phyloP scores from a whole-genome alignment of 1,284 basidiomycete genomes.

The Rhodotorula sp. region DNA sequence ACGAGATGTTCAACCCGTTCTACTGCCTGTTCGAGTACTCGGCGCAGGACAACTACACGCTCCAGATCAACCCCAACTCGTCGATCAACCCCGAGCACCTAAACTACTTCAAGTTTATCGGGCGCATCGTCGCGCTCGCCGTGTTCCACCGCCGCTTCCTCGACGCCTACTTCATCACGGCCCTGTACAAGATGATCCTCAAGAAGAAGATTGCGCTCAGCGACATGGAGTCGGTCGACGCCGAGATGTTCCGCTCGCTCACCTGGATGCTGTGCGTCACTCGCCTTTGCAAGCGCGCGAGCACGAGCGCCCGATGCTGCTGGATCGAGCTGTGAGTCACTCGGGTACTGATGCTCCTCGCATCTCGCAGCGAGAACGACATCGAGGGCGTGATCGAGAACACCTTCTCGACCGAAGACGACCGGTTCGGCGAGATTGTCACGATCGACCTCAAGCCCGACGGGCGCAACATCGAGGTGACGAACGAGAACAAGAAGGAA shows the following conservation, averaged over 20 bases:
- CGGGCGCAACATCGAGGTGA: conserved; percentile 81
- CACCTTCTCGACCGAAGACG: conserved; percentile 91
- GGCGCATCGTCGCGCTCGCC: conserved; percentile 86
- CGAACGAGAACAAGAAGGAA: conserved; percentile 98
- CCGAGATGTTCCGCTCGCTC: conserved; percentile 84
- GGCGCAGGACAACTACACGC: conserved; percentile 97
- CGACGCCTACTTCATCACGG: conserved; percentile 97
- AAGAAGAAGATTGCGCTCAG: conserved; percentile 78
- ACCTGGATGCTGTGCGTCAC: conserved; percentile 86
- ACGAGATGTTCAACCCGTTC: conserved; percentile 82
- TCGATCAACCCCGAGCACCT: conserved; percentile 98
- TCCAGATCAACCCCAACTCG: conserved; percentile 72
- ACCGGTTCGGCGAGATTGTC: conserved; percentile 95
- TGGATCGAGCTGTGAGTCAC: too few relatives aligned
- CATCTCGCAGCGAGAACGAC: conserved; percentile 56
- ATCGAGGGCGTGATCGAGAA: conserved; percentile 93
- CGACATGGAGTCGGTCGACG: conserved; percentile 89
- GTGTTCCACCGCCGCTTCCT: conserved; percentile 99
- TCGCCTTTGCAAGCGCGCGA: too few relatives aligned
- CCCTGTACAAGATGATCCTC: conserved; percentile 99
- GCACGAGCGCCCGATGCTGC: neutral
- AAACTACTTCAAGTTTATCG: conserved; percentile 99
- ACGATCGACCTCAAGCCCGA: conserved; percentile 88
- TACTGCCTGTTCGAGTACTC: conserved; percentile 99
- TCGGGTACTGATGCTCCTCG: too few relatives aligned